Evolutionary conservation across 23 red algal genomes (phyloP).

Genomic region (Gracilaria gracilis): DNA sequence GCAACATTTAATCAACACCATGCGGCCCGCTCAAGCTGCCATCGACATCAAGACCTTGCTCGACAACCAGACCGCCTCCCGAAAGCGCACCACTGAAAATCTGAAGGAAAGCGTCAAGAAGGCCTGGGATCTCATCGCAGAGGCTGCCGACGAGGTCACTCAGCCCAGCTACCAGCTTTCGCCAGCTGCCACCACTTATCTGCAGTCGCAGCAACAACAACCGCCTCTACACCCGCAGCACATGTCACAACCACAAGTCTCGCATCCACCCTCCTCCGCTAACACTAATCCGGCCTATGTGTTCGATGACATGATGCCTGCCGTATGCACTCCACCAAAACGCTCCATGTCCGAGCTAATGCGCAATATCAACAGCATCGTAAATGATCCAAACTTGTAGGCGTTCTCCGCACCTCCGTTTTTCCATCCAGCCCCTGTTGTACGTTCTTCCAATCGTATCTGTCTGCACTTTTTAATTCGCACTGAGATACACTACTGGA

Average conservation of each 20-base stretch:
- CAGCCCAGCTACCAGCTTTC: constrained; percentile 60
- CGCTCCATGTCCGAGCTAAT: neutral
- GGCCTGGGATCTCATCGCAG: constrained; percentile 63
- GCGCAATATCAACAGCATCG: constrained; percentile 2
- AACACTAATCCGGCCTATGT: no score
- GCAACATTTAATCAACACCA: constrained; percentile 69
- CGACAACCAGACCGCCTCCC: constrained; percentile 47
- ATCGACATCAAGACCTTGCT: constrained; percentile 61
- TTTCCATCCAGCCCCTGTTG: no score
- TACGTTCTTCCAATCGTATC: neutral
- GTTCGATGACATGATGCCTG: constrained; percentile 35
- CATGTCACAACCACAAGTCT: neutral
- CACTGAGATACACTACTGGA: no score
- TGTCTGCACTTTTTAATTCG: neutral
- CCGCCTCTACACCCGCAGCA: neutral
- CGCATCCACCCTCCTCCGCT: neutral
- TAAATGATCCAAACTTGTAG: constrained; percentile 34
- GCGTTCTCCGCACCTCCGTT: no score
- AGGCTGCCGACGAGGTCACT: constrained; percentile 50
- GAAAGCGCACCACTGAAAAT: constrained; percentile 61
- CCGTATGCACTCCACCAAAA: neutral
- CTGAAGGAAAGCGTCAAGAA: constrained; percentile 49
- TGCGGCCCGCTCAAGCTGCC: constrained; percentile 65
- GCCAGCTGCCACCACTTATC: neutral
- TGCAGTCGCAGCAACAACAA: neutral